phyloP scores from a whole-genome alignment of 2,329 filamentous ascomycete species.

The Tolypocladium ovalisporum region DNA sequence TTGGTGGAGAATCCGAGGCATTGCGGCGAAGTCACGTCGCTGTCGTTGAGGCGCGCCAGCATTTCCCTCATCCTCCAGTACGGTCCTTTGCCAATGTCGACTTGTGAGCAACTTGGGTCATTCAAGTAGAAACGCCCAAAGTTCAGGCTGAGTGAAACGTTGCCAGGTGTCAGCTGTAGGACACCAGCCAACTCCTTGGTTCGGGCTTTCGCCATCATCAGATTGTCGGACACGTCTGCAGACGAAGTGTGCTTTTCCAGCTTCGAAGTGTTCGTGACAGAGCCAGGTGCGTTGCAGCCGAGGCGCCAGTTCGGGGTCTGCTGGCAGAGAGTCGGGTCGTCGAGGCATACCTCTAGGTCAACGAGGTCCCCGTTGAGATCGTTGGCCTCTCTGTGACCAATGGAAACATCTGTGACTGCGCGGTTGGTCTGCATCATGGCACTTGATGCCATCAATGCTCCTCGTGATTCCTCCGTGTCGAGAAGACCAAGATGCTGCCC shows the following conservation, averaged over 20 bases:
- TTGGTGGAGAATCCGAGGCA: conserved; percentile 15
- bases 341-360: neutral
- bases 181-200: conserved; percentile 7
- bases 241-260: too few relatives aligned
- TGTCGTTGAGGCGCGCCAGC: conserved; percentile 3
- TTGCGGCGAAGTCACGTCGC: conserved; percentile 1
- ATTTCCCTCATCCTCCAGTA: conserved; percentile 6
- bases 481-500: neutral
- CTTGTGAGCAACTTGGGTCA: conserved; percentile 6
- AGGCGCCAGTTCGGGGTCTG: too few relatives aligned
- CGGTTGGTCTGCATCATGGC: neutral
- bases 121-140: conserved; percentile 19
- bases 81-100: conserved; percentile 10
- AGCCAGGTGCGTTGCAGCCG: neutral
- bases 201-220: conserved; percentile 5
- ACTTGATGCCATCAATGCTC: neutral
- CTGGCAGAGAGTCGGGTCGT: neutral
- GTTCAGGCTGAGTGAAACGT: conserved; percentile 11
- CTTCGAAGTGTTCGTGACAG: too few relatives aligned
- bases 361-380: neutral
- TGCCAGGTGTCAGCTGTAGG: conserved; percentile 13
- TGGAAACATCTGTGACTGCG: neutral
- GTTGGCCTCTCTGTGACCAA: neutral
- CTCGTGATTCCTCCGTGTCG: neutral
- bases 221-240: neutral